Conservation (phyloP, 352 stramenopile species). For the Globisporangium paddicum region DNA sequence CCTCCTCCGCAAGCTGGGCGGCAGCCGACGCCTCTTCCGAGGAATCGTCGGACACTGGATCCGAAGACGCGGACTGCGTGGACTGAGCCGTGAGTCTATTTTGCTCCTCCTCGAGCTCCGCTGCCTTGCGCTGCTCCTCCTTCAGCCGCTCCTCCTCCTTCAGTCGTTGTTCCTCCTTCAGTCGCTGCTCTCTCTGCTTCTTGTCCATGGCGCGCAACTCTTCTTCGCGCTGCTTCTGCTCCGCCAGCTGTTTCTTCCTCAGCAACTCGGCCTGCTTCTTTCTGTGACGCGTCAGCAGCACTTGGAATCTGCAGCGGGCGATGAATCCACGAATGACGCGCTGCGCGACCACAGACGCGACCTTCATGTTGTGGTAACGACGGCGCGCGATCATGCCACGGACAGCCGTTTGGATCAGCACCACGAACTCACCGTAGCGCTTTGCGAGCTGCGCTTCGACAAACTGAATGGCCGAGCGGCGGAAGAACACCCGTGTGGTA, state of each 20-base stretch:
- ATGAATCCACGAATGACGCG: constrained; percentile 63
- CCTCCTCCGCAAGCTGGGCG: constrained; percentile 17
- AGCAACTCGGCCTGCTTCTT: constrained; percentile 34
- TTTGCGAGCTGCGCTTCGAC: constrained; percentile 84
- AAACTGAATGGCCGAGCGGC: constrained; percentile 78
- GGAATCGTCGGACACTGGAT: constrained; percentile 73
- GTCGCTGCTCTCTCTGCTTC: constrained; percentile 20
- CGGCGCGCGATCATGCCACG: constrained; percentile 52
- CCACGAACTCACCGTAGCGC: constrained; percentile 81
- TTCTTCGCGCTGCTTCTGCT: constrained; percentile 30
- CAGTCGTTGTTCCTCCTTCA: constrained; percentile 37
- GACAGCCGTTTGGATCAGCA: constrained; percentile 74
- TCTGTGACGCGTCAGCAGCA: constrained; percentile 43
- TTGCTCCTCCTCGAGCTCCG: constrained; percentile 45
- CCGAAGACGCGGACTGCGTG: constrained; percentile 41
- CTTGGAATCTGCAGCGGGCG: constrained; percentile 47
- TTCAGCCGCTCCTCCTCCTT: constrained; percentile 22
- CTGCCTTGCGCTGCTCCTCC: constrained; percentile 43
- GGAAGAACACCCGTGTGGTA: constrained; percentile 80
- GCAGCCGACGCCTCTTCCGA: constrained; percentile 35
- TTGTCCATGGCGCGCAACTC: constrained; percentile 19
- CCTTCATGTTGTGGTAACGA: constrained; percentile 43
- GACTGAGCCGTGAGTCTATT: constrained; percentile 54
- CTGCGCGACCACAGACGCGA: constrained; percentile 41
- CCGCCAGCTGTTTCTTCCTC: constrained; percentile 33